Evolutionary conservation across 177 flowering plant genomes (phyloP).

Genomic region (Vitis hybrid): DNA sequence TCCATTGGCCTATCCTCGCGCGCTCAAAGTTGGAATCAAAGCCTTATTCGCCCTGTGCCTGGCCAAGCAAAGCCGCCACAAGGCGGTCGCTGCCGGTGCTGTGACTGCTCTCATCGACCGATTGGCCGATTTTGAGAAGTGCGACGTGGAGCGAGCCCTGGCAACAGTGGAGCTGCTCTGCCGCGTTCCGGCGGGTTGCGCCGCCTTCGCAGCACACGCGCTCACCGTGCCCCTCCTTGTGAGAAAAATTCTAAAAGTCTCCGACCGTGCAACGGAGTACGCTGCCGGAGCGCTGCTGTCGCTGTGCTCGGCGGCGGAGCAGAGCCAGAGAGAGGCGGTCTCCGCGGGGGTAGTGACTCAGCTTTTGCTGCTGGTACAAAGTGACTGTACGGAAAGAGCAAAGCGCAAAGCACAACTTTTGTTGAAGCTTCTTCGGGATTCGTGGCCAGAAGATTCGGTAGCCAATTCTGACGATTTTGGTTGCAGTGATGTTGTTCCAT

Average conservation of each 20-base stretch:
- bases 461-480: slow-evolving; percentile 72
- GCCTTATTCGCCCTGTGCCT: slow-evolving; percentile 79
- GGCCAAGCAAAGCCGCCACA: slow-evolving; percentile 63
- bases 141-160: slow-evolving; percentile 86
- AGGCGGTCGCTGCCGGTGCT: slow-evolving; percentile 80
- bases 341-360: slow-evolving; percentile 84
- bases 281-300: slow-evolving; percentile 83
- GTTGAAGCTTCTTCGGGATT: slow-evolving; percentile 72
- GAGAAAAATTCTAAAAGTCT: slow-evolving; percentile 67
- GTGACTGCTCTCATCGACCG: slow-evolving; percentile 57
- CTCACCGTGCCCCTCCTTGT: slow-evolving; percentile 77
- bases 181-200: slow-evolving; percentile 68
- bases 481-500: slow-evolving; percentile 69
- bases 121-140: slow-evolving; percentile 68
- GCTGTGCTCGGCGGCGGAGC: slow-evolving; percentile 71
- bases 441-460: slow-evolving; percentile 76
- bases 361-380: slow-evolving; percentile 82
- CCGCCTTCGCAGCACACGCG: slow-evolving; percentile 64
- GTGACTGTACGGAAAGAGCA: slow-evolving; percentile 88
- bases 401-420: slow-evolving; percentile 86
- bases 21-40: slow-evolving; percentile 58
- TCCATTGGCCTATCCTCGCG: slow-evolving; percentile 53
- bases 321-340: slow-evolving; percentile 68
- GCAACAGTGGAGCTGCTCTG: slow-evolving; percentile 87
- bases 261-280: slow-evolving; percentile 91